Conservation (phyloP, 2,329 filamentous ascomycete species). For the Alternaria postmessia region DNA sequence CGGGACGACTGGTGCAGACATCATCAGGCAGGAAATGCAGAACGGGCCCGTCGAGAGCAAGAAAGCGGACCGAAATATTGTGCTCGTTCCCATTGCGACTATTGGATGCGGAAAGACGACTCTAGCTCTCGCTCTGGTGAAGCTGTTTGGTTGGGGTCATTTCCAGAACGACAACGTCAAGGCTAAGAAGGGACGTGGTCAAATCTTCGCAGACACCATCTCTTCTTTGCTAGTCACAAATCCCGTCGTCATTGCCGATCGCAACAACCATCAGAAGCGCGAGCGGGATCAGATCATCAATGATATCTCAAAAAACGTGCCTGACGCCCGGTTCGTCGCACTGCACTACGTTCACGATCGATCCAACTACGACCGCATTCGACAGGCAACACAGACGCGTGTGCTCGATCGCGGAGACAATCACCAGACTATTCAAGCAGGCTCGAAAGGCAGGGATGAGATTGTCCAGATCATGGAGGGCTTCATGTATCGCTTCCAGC, state of each 20-base stretch:
- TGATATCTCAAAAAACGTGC: constrained; percentile 71
- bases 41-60: constrained; percentile 60
- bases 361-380: constrained; percentile 72
- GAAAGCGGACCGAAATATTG: constrained; percentile 71
- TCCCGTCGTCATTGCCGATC: constrained; percentile 84
- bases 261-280: constrained; percentile 90
- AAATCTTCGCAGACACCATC: constrained; percentile 77
- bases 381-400: constrained; percentile 76
- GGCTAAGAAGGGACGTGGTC: constrained; percentile 75
- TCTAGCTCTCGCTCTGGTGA: constrained; percentile 78
- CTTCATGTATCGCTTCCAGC: constrained; percentile 86
- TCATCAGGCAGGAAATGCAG: constrained; percentile 76
- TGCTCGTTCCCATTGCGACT: constrained; percentile 90
- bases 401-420: constrained; percentile 91
- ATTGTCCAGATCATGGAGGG: constrained; percentile 93
- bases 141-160: constrained; percentile 90
- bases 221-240: constrained; percentile 69
- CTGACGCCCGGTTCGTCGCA: constrained; percentile 77
- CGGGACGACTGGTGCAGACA: constrained; percentile 86
- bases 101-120: constrained; percentile 98
- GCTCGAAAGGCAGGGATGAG: constrained; percentile 73
- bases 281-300: constrained; percentile 88
- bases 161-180: constrained; percentile 97
- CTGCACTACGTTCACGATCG: constrained; percentile 85
- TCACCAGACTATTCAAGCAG: constrained; percentile 94